Evolutionary conservation across 768 basidiomycete genomes (phyloP).

Genomic region (Calvatia gigantea): DNA sequence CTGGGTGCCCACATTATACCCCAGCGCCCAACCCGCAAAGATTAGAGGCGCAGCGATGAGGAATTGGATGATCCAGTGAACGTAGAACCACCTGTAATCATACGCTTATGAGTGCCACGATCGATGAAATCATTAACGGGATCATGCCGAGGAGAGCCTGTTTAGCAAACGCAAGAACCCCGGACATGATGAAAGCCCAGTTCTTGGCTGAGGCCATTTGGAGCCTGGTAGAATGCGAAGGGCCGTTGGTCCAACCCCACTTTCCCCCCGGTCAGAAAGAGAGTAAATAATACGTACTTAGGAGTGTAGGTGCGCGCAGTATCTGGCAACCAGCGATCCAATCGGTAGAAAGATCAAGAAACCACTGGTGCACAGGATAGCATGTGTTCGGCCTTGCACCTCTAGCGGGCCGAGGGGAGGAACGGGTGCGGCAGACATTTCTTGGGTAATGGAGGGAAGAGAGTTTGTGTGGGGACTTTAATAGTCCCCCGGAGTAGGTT

Average conservation of each 20-base stretch:
- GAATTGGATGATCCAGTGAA: constrained; percentile 48
- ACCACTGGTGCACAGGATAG: constrained; percentile 45
- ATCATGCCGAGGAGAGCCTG: neutral
- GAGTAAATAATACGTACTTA: constrained; percentile 32
- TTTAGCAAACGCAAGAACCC: too few relatives aligned
- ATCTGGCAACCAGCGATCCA: constrained; percentile 55
- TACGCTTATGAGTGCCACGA: neutral
- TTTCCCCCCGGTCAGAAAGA: neutral
- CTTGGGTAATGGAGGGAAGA: neutral
- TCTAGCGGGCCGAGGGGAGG: constrained; percentile 23
- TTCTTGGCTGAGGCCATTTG: neutral
- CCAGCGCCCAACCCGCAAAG: constrained; percentile 43
- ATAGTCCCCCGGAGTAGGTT: neutral
- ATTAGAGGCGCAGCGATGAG: constrained; percentile 52
- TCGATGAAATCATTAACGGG: neutral
- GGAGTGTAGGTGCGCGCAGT: constrained; percentile 47
- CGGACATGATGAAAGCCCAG: neutral
- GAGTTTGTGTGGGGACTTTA: neutral
- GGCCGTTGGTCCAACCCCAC: neutral
- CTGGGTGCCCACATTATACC: constrained; percentile 31
- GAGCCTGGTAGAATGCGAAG: neutral
- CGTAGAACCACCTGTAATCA: constrained; percentile 42
- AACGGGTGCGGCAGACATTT: neutral
- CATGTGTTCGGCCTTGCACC: constrained; percentile 41
- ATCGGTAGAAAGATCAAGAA: constrained; percentile 57